Evolutionary conservation across 441 rosid genomes (phyloP), one percentile per base, ranked within the genome.

Genomic region (Populus hybrid): DNA sequence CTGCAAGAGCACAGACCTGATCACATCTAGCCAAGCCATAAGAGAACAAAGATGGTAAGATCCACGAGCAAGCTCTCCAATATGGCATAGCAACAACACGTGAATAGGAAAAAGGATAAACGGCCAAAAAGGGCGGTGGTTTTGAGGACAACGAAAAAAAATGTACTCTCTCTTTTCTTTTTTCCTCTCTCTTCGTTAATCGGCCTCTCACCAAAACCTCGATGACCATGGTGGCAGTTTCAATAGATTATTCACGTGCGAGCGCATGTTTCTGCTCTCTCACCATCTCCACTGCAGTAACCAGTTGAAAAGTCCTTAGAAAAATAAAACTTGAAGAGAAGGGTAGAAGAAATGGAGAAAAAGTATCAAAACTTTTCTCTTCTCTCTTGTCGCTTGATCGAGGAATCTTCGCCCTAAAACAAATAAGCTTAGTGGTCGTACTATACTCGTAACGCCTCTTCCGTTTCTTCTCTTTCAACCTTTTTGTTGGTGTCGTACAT

Each of bases 21-120:
- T 38, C 79, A 69, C 77, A 82, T 75, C 77, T 72, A 82, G 85
- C 88, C 88, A 84, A 85, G 81, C 78, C 83, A 89, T 71, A 86
- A 89, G 88, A 89, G 89, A 90, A 88, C 94, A 93, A 90, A 86
- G 79, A 84, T 74, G 86, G 88, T 75, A 81, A 89, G 86, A 84
- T 82, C 87, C 82, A 81, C 82, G 28, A 50, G 24, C 20, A 12
- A 14, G 11, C 85, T 76, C 79, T 81, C 79, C 50, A 40, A 40
- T 82, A 82, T 81, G 82, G 81, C 81, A 80, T 81, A 82, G 82
- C 90, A 85, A 84, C 97, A 93, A 84, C 97, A 93, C 92, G 98
- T 93, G 97, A 93, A 90, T 83, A 84, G 75, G 81, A 57, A 87
- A 81, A 80, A 81, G 73, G 7, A 79, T 73, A 34, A 82, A 82